These are phyloP conservation scores for Linanthus parryae DNA, from an alignment of 148 eudicot genomes.

Conservation along the genomic window DNA sequence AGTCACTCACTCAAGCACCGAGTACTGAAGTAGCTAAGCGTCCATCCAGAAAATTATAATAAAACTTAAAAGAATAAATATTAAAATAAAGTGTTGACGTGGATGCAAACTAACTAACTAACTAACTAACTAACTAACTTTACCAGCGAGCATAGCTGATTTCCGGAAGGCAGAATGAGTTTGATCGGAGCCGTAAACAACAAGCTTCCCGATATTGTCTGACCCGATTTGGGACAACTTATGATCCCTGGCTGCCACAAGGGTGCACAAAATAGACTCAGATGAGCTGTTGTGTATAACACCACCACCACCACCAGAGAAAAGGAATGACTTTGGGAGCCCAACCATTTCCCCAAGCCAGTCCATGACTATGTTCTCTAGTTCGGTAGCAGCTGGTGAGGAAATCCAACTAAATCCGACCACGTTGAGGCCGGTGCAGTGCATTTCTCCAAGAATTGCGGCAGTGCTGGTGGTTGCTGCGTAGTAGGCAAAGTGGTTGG, in stretches of 20 bases:
- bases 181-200: slow-evolving; percentile 56
- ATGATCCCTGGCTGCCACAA: slow-evolving; percentile 46
- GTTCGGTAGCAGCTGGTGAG: slow-evolving; percentile 53
- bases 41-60: too few relatives aligned
- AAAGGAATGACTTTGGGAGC: slow-evolving; percentile 49
- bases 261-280: slow-evolving; percentile 43
- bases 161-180: slow-evolving; percentile 47
- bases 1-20: too few relatives aligned
- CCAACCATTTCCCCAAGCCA: slow-evolving; percentile 53
- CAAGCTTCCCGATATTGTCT: slow-evolving; percentile 23
- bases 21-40: too few relatives aligned
- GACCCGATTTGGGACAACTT: slow-evolving; percentile 16
- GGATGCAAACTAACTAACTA: too few relatives aligned
- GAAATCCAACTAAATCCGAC: too few relatives aligned
- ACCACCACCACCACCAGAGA: slow-evolving; percentile 53
- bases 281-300: slow-evolving; percentile 42
- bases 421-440: slow-evolving; percentile 30
- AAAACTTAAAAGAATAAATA: too few relatives aligned
- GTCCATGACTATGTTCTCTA: slow-evolving; percentile 44
- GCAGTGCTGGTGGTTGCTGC: slow-evolving; percentile 52
- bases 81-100: too few relatives aligned
- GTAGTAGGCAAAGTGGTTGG: slow-evolving; percentile 49
- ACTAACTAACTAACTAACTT: too few relatives aligned
- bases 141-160: slow-evolving; percentile 20
- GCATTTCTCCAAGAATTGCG: slow-evolving; percentile 46